Conservation (phyloP, 2,329 filamentous ascomycete genomes). For the Ophiostoma tasmaniense region DNA sequence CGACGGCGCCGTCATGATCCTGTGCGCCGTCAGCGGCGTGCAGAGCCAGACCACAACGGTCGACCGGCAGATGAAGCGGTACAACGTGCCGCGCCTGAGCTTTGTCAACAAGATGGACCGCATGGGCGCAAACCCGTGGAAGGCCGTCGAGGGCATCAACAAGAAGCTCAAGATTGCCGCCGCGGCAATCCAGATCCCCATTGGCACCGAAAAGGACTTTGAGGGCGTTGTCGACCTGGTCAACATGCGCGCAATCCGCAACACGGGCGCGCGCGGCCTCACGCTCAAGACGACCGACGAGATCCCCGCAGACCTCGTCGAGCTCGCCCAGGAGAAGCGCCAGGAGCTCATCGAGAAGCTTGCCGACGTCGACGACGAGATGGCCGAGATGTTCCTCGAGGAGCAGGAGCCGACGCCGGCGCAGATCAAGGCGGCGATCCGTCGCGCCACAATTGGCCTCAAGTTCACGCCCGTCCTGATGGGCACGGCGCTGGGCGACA, state of each 20-base stretch:
- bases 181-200: conserved; percentile 88
- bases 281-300: conserved; percentile 67
- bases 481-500: conserved; percentile 91
- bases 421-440: conserved; percentile 88
- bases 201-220: conserved; percentile 85
- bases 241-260: conserved; percentile 87
- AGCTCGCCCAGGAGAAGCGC: conserved; percentile 73
- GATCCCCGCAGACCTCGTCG: conserved; percentile 69
- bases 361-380: conserved; percentile 95
- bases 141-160: conserved; percentile 96
- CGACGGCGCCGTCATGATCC: conserved; percentile 95
- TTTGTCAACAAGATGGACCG: conserved; percentile 99
- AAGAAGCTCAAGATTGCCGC: conserved; percentile 88
- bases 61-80: conserved; percentile 96
- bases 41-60: conserved; percentile 98
- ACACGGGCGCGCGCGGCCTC: conserved; percentile 74
- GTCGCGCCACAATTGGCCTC: conserved; percentile 75
- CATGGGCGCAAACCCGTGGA: conserved; percentile 97
- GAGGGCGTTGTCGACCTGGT: conserved; percentile 88
- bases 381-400: conserved; percentile 88
- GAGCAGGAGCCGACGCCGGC: conserved; percentile 68
- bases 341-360: conserved; percentile 85
- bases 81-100: conserved; percentile 89
- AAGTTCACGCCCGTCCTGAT: conserved; percentile 95
- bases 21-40: conserved; percentile 94